phyloP scores from a whole-genome alignment of 148 eudicot species.

The Silene latifolia region DNA sequence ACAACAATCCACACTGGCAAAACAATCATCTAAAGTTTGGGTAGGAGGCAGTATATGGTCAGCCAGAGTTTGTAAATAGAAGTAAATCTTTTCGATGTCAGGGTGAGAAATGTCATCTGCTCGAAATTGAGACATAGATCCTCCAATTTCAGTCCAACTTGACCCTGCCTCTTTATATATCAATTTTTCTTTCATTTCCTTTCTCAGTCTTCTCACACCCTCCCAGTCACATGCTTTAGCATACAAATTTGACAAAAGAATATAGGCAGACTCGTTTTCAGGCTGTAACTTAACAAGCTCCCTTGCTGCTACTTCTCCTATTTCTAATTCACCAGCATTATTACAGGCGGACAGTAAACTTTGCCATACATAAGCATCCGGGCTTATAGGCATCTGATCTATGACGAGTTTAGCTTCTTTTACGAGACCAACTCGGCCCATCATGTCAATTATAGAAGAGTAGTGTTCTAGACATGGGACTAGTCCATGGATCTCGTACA shows the following conservation, averaged over 20 bases:
- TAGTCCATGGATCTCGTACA: conserved; percentile 45
- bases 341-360: conserved; percentile 55
- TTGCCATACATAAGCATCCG: conserved; percentile 64
- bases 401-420: conserved; percentile 46
- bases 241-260: conserved; percentile 50
- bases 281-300: conserved; percentile 55
- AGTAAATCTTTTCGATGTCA: conserved; percentile 32
- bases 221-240: conserved; percentile 48
- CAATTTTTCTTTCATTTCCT: conserved; percentile 43
- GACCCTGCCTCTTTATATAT: conserved; percentile 49
- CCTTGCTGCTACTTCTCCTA: conserved; percentile 45
- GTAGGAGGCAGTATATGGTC: conserved; percentile 31
- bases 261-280: conserved; percentile 52
- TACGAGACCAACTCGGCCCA: conserved; percentile 53
- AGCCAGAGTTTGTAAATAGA: conserved; percentile 30
- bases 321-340: conserved; percentile 33
- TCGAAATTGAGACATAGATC: conserved; percentile 34
- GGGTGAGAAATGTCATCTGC: conserved; percentile 44
- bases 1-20: conserved; percentile 13
- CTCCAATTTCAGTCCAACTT: conserved; percentile 58
- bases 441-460: conserved; percentile 47
- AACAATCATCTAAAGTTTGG: conserved; percentile 26
- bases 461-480: conserved; percentile 59
- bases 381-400: conserved; percentile 47
- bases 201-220: conserved; percentile 37